Evolutionary conservation across 2,329 filamentous ascomycete species (phyloP).

Genomic region (Chaetomiaceae sp.): DNA sequence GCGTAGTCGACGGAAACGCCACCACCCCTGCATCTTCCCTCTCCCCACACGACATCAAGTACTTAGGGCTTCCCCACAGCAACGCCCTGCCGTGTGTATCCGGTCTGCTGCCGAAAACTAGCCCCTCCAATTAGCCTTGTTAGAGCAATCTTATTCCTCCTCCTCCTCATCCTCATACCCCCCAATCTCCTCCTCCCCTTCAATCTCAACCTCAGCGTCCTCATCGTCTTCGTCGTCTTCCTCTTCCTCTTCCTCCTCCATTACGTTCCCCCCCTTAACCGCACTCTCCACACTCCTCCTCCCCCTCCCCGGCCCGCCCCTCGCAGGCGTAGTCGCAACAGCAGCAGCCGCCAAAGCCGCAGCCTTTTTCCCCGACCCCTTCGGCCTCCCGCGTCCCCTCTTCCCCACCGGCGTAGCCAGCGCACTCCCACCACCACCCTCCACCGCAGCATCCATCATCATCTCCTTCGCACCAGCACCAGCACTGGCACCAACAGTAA

Average conservation of each 20-base stretch:
- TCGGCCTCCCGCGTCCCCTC: slow-evolving; percentile 9
- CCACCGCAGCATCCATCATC: neutral
- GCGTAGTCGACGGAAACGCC: too few relatives aligned
- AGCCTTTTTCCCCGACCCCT: slow-evolving; percentile 9
- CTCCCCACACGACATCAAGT: too few relatives aligned
- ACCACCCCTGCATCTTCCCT: too few relatives aligned
- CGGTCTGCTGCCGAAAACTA: too few relatives aligned
- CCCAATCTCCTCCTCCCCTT: slow-evolving; percentile 14
- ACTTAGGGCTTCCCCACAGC: too few relatives aligned
- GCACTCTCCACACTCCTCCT: slow-evolving; percentile 1
- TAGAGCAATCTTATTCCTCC: neutral
- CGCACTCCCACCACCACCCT: neutral
- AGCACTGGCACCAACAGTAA: neutral
- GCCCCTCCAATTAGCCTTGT: too few relatives aligned
- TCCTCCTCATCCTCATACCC: neutral
- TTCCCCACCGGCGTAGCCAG: slow-evolving; percentile 3
- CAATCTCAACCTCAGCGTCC: slow-evolving; percentile 6
- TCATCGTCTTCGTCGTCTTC: slow-evolving; percentile 10
- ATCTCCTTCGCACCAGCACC: neutral
- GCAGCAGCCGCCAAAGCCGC: neutral
- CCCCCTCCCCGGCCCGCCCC: slow-evolving; percentile 7
- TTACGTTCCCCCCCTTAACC: too few relatives aligned
- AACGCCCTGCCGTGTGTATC: too few relatives aligned
- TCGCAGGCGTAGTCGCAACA: slow-evolving; percentile 2
- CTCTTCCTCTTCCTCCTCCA: slow-evolving; percentile 7